Percentiles rank a stretch among this genome's conserved stretches.
phyloP scores from a whole-genome alignment of 352 stramenopile genomes.

The Globisporangium iwayamae region DNA sequence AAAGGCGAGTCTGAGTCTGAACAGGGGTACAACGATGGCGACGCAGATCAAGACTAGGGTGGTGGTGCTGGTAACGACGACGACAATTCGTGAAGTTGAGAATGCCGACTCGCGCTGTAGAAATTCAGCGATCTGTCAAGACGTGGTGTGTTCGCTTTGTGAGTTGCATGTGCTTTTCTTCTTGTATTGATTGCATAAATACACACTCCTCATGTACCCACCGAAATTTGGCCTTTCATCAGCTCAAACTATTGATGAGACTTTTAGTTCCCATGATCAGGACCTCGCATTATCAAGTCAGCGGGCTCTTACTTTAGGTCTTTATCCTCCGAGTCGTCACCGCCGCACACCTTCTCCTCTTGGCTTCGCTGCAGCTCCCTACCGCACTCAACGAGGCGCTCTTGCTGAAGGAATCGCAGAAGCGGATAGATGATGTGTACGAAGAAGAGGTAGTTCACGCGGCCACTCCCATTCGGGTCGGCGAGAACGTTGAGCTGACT shows the following conservation, averaged over 20 bases:
- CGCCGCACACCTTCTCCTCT: neutral
- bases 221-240: neutral
- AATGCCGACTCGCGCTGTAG: neutral
- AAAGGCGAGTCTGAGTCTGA: neutral
- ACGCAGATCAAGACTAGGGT: neutral
- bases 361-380: slow-evolving; percentile 10
- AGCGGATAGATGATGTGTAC: slow-evolving; percentile 50
- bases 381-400: slow-evolving; percentile 9
- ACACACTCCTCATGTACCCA: neutral
- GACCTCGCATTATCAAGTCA: neutral
- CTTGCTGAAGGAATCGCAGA: slow-evolving; percentile 32
- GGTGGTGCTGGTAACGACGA: neutral
- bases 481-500: slow-evolving; percentile 34
- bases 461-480: slow-evolving; percentile 40
- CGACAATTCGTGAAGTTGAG: neutral
- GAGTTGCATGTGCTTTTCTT: neutral
- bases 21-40: neutral
- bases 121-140: neutral
- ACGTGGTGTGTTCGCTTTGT: neutral
- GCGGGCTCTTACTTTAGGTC: slow-evolving; percentile 5
- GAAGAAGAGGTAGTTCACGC: slow-evolving; percentile 60
- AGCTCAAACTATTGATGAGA: neutral
- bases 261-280: neutral
- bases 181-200: neutral
- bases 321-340: neutral